Base-by-base conservation (phyloP, 2,329 filamentous ascomycete genomes). In the Talaromyces rugulosus region DNA sequence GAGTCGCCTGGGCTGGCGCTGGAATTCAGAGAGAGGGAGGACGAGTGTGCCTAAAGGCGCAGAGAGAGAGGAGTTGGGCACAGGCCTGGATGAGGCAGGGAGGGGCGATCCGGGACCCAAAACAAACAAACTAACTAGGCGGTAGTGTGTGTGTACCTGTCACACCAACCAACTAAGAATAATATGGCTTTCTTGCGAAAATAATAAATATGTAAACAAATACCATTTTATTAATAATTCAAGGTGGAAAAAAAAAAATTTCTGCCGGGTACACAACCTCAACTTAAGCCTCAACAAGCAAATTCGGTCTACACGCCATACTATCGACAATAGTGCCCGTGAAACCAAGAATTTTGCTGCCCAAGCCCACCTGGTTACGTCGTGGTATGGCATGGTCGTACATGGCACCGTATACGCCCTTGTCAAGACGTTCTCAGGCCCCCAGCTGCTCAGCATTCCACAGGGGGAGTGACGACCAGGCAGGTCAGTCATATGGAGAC, bases 41-140 rank as follows among this genome's bases (percentile, higher is more conserved):
- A 5, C 23, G 44, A 14, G 44, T 8, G 36, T 14, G 42, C 33
- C 33, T 36, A 12, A 36, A 36, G 33, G 12, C 8, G 9, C 7
- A 16, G 18, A n/a, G 16, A 12, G 14, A 16, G 28, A 53, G 14
- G 50, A 14, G 54, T 36, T 56, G 54, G 54, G 54, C 54, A 56
- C 33, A 55, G 33, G 33, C 23, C n/a, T 36, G 52, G 52, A 56
- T 23, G 47, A 53, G 12, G 44, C 23, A 52, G 42, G 55, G 60
- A 58, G 56, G 61, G 61, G 61, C 60, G 31, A 62, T 56, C 61
- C 56, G 60, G 44, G 57, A 62, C 60, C 55, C 50, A 58, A 58
- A 57, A 58, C 56, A 58, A 58, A 58, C 56, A 51, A 23, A 8
- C 44, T 23, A 23, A 23, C 23, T 23, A 2, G 23, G 23, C 23